Base-by-base conservation (phyloP, 805 yeast species). In the Candida coquimbonensis region DNA sequence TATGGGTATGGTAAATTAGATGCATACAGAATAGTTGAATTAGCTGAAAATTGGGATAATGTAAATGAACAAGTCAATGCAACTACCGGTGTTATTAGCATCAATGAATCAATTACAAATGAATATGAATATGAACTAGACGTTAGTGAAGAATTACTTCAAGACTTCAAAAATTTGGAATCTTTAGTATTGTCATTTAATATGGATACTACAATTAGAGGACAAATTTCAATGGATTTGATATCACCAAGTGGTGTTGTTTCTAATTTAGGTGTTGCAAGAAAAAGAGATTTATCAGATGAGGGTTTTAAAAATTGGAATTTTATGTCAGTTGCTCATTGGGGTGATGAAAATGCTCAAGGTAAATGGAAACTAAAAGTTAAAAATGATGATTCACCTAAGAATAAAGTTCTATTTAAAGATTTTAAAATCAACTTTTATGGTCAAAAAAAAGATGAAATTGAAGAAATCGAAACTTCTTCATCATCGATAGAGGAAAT, bases 301-400 rank as follows among this genome's bases (percentile, higher is more conserved):
- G 68, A 61, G 1, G 96, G 96, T 0, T 84, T 87, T 52, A 55
- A 61, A 6, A 72, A 84, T 53, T 93, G 99, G 99, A 85, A 87
- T 1, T 93, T 93, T 60, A 87, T 90, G 87, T 77, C 91, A 11
- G 98, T 93, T n/a, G 97, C 96, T 1, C 98, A 93, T 62, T 93
- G 98, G 97, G 96, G 96, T 36, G 97, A 91, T 62, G 90, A 83
- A 54, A 41, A 60, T 3, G 91, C 90, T 3, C 64, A 65, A 25
- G 99, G 99, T 11, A 78, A 75, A 6, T 93, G 99, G 99, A 78
- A 65, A 34, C 55, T 93, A 17, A 78, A 73, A 52, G 90, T 90
- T 2, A 57, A 62, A n/a, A 74, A 76, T 42, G 64, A 66, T 35
- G 64, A 60, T 17, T 11, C 12, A 11, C 68, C 62, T 8, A 63